Evolutionary conservation across 2,329 filamentous ascomycete genomes (phyloP), one percentile per base, ranked within the genome.

Genomic region (Coniochaeta prunicola): DNA sequence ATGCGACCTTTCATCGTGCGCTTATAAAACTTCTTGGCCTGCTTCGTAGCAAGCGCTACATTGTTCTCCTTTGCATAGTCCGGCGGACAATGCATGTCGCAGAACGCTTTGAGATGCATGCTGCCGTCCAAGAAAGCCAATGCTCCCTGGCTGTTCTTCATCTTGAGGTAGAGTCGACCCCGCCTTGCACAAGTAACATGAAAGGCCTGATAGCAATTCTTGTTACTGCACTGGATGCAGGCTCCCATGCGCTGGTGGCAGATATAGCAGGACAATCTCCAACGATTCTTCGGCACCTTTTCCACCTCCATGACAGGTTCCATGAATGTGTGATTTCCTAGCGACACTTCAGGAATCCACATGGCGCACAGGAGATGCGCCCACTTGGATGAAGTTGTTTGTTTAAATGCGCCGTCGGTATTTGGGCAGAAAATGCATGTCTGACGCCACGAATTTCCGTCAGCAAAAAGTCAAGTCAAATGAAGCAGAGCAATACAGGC

Each of bases 401-500:
- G 94, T 73, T 99, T 99, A 78, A 99, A 99, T 3, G 94, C 94
- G 15, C 94, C 94, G 67, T 97, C 94, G 1, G 90, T 94, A 70
- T 97, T 97, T 1, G 94, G 94, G 69, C 94, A 99, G 76, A 99
- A 99, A 63, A 99, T 96, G 76, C 94, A 99, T 13, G 91, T 96
- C 86, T 88, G 60, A 24, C 26, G 36, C 30, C 59, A 28, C 28
- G 40, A 57, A 13, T 24, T 56, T 42, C 62, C 28, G 30, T 61
- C 56, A 59, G 57, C 38, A 19, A 38, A 30, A 9, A 42, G 4
- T 55, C 33, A 45, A 53, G n/a, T 15, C 59, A 58, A n/a, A 26
- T 15, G n/a, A 19, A 48, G 24, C 38, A 56, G 12, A 30, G 15
- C 13, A 36, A 21, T 50, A 58, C 17, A 40, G 30, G 24, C 10